A percentile compares a stretch with the other conserved stretches of the same genome.
These are phyloP conservation scores for Coprinopsis marcescibilis DNA, from an alignment of 768 basidiomycete genomes.

Conservation along the genomic window DNA sequence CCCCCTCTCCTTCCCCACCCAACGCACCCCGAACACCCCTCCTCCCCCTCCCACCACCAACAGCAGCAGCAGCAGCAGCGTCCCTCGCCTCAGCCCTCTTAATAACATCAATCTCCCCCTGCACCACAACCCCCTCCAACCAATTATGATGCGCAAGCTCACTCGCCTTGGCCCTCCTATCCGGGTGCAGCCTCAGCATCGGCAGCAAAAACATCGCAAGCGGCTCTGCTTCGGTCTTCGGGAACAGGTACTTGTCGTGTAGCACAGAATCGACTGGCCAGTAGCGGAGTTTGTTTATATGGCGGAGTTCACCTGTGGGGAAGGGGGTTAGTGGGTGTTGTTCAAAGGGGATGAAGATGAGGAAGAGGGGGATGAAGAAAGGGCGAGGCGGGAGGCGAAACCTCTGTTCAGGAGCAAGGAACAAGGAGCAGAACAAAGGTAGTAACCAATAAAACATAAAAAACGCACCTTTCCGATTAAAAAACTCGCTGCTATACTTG, in stretches of 20 bases:
- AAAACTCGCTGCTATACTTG: conserved; percentile 92
- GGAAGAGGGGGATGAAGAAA: not conserved
- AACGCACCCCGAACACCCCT: not conserved
- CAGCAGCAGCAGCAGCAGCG: not conserved
- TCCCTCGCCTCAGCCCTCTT: conserved; percentile 57
- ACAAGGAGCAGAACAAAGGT: not conserved
- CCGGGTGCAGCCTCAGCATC: conserved; percentile 87
- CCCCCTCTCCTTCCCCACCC: conserved; percentile 31
- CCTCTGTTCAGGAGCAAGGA: too few species aligned
- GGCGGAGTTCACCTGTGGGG: conserved; percentile 67
- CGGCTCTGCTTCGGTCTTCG: conserved; percentile 71
- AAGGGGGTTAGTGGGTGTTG: not conserved
- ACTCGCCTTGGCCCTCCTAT: conserved; percentile 81
- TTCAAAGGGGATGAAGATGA: not conserved
- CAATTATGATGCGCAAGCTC: conserved; percentile 84
- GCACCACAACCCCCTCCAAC: conserved; percentile 80
- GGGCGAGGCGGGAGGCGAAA: too few species aligned
- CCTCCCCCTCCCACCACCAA: not conserved
- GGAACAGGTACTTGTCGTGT: conserved; percentile 95
- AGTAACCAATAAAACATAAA: not conserved
- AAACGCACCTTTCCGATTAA: conserved; percentile 84
- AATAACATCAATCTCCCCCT: conserved; percentile 86
- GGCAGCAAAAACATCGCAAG: conserved; percentile 80
- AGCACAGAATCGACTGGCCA: conserved; percentile 82
- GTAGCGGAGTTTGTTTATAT: conserved; percentile 89